Evolutionary conservation across 768 basidiomycete species (phyloP).

Genomic region (Lactarius quietus): DNA sequence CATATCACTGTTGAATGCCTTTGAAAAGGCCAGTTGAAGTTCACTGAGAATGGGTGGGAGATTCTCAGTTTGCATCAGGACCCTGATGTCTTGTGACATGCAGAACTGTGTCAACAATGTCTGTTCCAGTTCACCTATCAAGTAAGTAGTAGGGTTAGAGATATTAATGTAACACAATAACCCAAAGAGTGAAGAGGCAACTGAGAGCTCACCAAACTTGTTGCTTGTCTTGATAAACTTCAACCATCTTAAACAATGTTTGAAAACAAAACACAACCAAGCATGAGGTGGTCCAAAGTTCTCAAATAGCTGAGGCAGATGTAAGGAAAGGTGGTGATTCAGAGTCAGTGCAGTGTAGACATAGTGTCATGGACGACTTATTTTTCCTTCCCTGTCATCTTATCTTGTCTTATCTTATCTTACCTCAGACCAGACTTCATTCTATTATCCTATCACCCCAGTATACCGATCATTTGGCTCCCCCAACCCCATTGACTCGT

Average conservation of each 20-base stretch:
- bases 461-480: too few species aligned
- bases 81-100: neutral
- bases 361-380: too few species aligned
- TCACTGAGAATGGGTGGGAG: neutral
- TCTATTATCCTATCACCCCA: too few species aligned
- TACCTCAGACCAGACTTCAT: too few species aligned
- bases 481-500: too few species aligned
- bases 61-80: neutral
- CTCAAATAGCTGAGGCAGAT: slow-evolving; percentile 34
- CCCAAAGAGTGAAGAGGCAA: too few species aligned
- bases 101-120: slow-evolving; percentile 20
- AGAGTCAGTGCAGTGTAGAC: too few species aligned
- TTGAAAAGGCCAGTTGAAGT: neutral
- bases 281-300: slow-evolving; percentile 38
- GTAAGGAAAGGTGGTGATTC: slow-evolving; percentile 41
- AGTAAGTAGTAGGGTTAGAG: neutral
- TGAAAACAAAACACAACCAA: slow-evolving; percentile 39
- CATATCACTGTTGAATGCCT: neutral
- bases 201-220: slow-evolving; percentile 33
- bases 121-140: slow-evolving; percentile 32
- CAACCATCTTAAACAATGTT: slow-evolving; percentile 35
- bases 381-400: too few species aligned
- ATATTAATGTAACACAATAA: too few species aligned
- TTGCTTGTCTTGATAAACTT: slow-evolving; percentile 33
- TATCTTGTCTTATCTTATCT: too few species aligned